Conservation (phyloP, 208 protist genomes). For the Leishmania arabica region DNA sequence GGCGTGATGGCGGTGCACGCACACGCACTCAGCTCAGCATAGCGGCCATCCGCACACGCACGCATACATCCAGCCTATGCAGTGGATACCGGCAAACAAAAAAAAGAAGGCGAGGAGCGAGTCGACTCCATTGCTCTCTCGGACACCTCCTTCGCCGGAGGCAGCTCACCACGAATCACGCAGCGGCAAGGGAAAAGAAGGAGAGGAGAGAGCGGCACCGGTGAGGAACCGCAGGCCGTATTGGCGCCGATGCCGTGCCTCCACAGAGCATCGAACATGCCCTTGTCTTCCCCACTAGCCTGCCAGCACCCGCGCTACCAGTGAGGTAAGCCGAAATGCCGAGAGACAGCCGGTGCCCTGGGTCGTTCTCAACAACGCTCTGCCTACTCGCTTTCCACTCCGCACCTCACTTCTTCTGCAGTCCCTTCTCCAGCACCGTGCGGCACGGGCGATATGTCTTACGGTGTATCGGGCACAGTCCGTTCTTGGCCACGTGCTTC, state of each 20-base stretch:
- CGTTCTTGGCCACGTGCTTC: constrained; percentile 63
- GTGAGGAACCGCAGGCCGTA: not conserved
- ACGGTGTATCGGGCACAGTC: constrained; percentile 79
- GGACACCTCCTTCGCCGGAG: not conserved
- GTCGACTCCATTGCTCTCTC: not conserved
- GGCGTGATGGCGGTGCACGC: not conserved
- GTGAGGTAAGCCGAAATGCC: not conserved
- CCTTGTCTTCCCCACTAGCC: not conserved
- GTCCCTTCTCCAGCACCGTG: constrained; percentile 42
- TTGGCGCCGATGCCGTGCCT: not conserved
- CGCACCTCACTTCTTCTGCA: constrained; percentile 24
- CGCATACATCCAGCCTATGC: not conserved
- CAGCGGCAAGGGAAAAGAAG: not conserved
- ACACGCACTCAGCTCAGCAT: not conserved
- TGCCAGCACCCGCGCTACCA: not conserved
- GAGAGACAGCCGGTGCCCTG: not conserved
- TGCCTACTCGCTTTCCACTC: not conserved
- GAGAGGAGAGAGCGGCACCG: not conserved
- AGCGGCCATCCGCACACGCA: not conserved
- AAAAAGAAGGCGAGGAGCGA: not conserved
- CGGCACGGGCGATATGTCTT: constrained; percentile 82
- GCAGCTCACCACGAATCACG: not conserved
- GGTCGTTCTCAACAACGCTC: not conserved
- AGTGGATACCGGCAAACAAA: not conserved
- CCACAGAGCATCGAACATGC: not conserved